These are phyloP conservation scores for Thraustochytrium sp. DNA, from an alignment of 352 stramenopile species.

Conservation along the genomic window DNA sequence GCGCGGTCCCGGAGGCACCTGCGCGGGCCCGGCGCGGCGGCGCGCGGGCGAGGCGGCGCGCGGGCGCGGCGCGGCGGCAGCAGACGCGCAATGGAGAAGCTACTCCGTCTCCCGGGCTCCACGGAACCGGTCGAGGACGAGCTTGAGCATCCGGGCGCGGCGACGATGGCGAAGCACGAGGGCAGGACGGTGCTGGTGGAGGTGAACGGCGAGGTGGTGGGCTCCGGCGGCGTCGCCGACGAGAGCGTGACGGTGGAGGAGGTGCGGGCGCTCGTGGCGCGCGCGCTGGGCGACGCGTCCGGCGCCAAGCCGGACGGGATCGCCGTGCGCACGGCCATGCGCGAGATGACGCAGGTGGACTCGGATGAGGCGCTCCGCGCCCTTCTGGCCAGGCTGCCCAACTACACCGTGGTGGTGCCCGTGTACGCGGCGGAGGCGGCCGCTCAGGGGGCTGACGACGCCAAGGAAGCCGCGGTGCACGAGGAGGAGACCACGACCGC, in stretches of 20 bases:
- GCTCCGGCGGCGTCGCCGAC: background rate
- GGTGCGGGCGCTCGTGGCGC: background rate
- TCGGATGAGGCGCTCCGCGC: background rate
- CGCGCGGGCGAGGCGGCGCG: too few species aligned
- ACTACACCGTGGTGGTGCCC: background rate
- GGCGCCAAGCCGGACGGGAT: background rate
- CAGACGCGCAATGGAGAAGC: too few species aligned
- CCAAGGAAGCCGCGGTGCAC: background rate
- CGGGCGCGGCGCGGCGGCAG: too few species aligned
- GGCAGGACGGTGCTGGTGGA: background rate
- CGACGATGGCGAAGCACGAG: background rate
- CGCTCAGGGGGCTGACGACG: background rate
- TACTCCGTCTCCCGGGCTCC: slow-evolving; percentile 12
- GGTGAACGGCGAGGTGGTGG: slow-evolving; percentile 16
- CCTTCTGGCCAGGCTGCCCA: background rate
- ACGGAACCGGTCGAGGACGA: slow-evolving; percentile 8
- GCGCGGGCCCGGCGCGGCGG: too few species aligned
- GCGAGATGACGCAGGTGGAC: background rate
- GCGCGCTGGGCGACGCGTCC: background rate
- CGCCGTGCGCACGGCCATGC: background rate
- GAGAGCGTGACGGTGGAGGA: background rate
- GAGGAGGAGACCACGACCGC: background rate
- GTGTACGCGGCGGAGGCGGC: background rate
- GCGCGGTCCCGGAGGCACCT: too few species aligned
- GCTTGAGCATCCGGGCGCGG: too few species aligned